Conservation (phyloP, 2,329 filamentous ascomycete species). For the Sclerotinia nivalis region DNA sequence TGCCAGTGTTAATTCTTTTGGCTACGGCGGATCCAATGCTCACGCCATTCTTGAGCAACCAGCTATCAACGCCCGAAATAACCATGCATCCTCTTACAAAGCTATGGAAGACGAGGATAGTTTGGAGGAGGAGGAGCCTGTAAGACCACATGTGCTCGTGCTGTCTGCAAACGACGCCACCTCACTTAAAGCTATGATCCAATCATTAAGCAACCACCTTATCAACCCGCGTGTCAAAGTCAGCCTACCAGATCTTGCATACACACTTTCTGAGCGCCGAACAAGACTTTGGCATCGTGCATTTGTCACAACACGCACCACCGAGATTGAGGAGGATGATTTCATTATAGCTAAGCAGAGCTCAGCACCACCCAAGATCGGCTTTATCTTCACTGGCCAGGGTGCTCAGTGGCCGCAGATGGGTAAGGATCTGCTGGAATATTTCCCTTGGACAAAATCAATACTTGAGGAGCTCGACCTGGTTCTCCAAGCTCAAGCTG, state of each 20-base stretch:
- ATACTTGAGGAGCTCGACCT: constrained; percentile 7
- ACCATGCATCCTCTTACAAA: constrained; percentile 13
- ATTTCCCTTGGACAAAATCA: background rate
- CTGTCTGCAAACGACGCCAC: constrained; percentile 24
- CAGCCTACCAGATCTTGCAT: constrained; percentile 28
- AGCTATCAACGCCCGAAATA: background rate
- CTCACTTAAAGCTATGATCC: constrained; percentile 10
- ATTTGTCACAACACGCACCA: background rate
- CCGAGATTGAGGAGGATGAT: background rate
- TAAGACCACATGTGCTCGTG: background rate
- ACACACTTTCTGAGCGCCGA: constrained; percentile 34
- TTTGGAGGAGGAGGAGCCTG: constrained; percentile 17
- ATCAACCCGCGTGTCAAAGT: constrained; percentile 18
- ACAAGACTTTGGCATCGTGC: constrained; percentile 25
- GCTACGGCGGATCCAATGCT: constrained; percentile 36
- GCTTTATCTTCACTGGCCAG: constrained; percentile 36
- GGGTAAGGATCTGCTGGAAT: constrained; percentile 30
- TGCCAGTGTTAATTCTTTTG: constrained; percentile 44
- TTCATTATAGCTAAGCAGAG: background rate
- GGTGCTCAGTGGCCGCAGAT: constrained; percentile 36
- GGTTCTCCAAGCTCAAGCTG: constrained; percentile 8
- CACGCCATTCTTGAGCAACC: constrained; percentile 33
- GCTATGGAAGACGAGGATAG: constrained; percentile 4
- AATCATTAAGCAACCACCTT: constrained; percentile 19
- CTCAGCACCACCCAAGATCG: constrained; percentile 2